Base-by-base conservation (phyloP, 2,329 filamentous ascomycete genomes). In the Clonostachys rosea region DNA sequence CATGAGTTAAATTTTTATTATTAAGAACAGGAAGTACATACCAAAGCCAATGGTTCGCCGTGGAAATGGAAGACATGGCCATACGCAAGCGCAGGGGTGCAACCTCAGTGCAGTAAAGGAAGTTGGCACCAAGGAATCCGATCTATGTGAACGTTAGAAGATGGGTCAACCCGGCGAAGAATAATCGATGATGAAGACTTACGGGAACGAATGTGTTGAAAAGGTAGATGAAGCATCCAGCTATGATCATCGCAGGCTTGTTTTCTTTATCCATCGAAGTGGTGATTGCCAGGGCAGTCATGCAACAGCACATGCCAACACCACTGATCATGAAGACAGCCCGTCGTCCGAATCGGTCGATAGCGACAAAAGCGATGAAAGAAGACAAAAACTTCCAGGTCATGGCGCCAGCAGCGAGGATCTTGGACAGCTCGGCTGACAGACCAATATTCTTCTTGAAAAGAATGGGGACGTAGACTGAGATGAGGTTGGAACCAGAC, bases 71-170 rank as follows among this genome's bases (percentile, higher is more conserved):
- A 3, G 75, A 73, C 70, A 83, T 80, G 17, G 75, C 70, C 49
- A 77, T 74, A 17, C 76, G 66, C 30, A 79, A 59, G 11, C 71
- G 63, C 14, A 75, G 64, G 1, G 79, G 78, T 1, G 78, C 76
- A 16, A 82, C 66, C 55, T 83, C 79, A 2, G 78, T 74, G 49
- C 76, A 78, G 61, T 83, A 83, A 17, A 83, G 65, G 63, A 81
- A 83, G 54, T 79, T 81, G 34, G 77, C 71, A 2, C 79, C 79
- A 0, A 81, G 61, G 46, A 50, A 50, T 11, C 49, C 49, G 30
- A 50, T 50, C 24, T 30, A 30, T 30, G 24, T 10, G 24, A 10
- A 30, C 24, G 24, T 30, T 30, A 30, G 24, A 30, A 30, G 9
- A 10, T 30, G 24, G 8, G 8, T 30, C 9, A 30, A 30, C 24